phyloP scores from a whole-genome alignment of 345 rosid genomes.

The Sonneratia alba region DNA sequence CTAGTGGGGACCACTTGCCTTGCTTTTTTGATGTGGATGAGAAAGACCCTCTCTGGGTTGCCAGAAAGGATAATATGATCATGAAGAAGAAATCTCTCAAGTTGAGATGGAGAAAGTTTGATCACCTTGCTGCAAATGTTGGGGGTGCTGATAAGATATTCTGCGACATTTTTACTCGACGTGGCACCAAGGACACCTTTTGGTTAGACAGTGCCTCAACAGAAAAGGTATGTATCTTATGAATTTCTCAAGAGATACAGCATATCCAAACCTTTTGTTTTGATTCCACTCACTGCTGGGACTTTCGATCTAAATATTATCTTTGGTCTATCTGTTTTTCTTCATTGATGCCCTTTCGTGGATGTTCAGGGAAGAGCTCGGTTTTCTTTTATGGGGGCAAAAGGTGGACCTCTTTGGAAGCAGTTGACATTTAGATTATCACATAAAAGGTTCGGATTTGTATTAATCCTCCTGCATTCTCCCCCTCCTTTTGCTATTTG shows the following conservation, averaged over 20 bases:
- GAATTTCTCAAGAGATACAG: not conserved
- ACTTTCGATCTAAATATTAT: not conserved
- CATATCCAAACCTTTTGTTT: not conserved
- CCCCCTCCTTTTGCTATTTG: not conserved
- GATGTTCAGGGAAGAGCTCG: constrained; percentile 66
- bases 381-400: constrained; percentile 91
- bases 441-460: constrained; percentile 49
- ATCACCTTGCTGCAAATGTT: constrained; percentile 40
- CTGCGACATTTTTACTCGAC: constrained; percentile 45
- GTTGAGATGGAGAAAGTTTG: constrained; percentile 75
- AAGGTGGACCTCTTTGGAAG: constrained; percentile 95
- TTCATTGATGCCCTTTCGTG: not conserved
- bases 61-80: constrained; percentile 20
- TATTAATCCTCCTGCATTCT: too few species aligned
- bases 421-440: constrained; percentile 73
- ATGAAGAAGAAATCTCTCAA: constrained; percentile 31
- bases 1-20: not conserved
- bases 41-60: constrained; percentile 19
- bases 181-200: constrained; percentile 56
- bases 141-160: constrained; percentile 80
- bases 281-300: not conserved
- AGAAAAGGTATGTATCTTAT: constrained; percentile 51
- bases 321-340: too few species aligned
- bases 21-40: constrained; percentile 17
- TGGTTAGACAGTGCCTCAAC: constrained; percentile 95